Evolutionary conservation across 1,139 yeast species (phyloP), one percentile per base, ranked within the genome.

Genomic region (Spathaspora sp.): DNA sequence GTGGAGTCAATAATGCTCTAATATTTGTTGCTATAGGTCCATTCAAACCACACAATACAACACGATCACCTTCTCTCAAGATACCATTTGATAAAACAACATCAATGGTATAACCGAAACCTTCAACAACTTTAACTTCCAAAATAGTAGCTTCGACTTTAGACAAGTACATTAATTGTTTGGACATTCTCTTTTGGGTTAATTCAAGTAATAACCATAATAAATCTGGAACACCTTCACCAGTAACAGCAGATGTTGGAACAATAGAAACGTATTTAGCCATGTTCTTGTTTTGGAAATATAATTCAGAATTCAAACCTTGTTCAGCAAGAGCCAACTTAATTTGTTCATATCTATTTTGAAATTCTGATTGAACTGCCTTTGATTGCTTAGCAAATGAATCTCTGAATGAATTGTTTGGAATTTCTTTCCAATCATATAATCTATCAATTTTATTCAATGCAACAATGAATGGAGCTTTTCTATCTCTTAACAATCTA

Each of bases 171-270:
- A 89, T 93, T 74, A 95, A 85, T 77, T 93, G 97, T 70, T 91
- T 91, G 51, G 97, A 88, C 99, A 95, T 95, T 77, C 99, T 86
- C 83, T 89, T 87, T 73, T 95, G 98, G 20, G 99, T 93, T 61
- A 95, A 81, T 68, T 93, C 98, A 59, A 95, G 80, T 64, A 95
- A 78, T 67, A 95, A 81, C 93, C 97, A 91, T 64, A 95, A 82
- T 72, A 95, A 80, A 81, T 95, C 99, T 42, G 99, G 99, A 58
- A 95, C 95, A 86, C 99, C 99, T 72, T 95, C 99, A 68, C 99
- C 99, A 25, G 98, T 91, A 42, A 91, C 95, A 48, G 99, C 99
- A 51, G 98, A 91, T 11, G 99, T 93, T 57, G 99, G 99, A 46
- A 95, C 97, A 60, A 95, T 86, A 34, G 98, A 90, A 49, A 95